Evolutionary conservation across 495 filamentous ascomycete species (phyloP), one percentile per base, ranked within the genome.

Genomic region (Penicillium bovifimosum): DNA sequence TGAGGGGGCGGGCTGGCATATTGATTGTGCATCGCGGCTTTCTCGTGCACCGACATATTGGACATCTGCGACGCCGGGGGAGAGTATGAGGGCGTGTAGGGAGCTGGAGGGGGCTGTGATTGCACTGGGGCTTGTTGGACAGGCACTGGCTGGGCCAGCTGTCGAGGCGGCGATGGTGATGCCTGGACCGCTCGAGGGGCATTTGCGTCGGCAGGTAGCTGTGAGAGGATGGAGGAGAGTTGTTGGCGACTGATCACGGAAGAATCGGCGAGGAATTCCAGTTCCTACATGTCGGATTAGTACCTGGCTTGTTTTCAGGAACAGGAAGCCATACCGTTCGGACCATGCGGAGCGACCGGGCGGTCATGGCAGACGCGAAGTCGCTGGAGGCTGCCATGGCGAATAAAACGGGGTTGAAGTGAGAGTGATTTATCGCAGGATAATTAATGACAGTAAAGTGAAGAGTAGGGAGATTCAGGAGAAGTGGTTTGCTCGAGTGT

Each of bases 211-310:
- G 74, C 63, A 17, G 90, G 92, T 11, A 98, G 81, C 59, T 88
- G 80, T 52, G 75, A 66, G 51, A 87, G 75, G 64, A 96, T 87
- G 13, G 77, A 75, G 46, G 84, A 79, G 56, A 88, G 87, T 61
- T 84, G 81, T 41, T 81, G 69, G 53, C 84, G 79, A 50, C 78
- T 82, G 62, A 98, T 85, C 53, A 89, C 75, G 42, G 82, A 79
- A 51, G 85, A 77, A 62, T 96, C 91, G 53, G 85, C 79, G 48
- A 98, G 87, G 55, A 85, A 86, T 63, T 96, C 91, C 48, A 98
- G 89, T 70, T 98, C 93, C 91, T 96, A 53, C 3, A 28, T 47
- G n/a, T 17, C 29, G 26, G 3, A 42, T 63, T 36, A 58, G 57
- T 52, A 17, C 20, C n/a, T 32, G 13, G 34, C n/a, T 3, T 10